These are phyloP conservation scores for Yamadazyma conglobata DNA, from an alignment of 1,139 yeast species.

Conservation along the genomic window DNA sequence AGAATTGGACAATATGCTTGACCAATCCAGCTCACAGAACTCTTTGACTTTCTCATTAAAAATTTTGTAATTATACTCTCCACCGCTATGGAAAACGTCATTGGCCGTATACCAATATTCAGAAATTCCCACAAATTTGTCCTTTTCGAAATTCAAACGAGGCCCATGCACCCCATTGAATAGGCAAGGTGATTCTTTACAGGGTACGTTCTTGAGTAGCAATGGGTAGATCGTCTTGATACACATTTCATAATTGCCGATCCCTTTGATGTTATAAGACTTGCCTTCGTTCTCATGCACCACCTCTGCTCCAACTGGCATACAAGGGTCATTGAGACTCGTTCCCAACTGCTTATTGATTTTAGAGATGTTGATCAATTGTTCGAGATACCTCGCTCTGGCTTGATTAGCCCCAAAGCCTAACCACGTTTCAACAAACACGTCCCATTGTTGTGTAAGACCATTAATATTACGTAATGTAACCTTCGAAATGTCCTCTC, in stretches of 20 bases:
- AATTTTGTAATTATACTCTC: conserved; percentile 61
- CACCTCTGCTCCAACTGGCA: conserved; percentile 57
- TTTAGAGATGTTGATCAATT: conserved; percentile 32
- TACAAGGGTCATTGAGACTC: conserved; percentile 61
- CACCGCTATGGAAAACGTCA: conserved; percentile 75
- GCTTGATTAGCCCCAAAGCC: conserved; percentile 88
- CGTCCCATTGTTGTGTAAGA: conserved; percentile 59
- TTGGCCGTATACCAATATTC: conserved; percentile 88
- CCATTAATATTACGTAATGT: conserved; percentile 60
- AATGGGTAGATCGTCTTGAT: conserved; percentile 66
- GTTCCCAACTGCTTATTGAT: conserved; percentile 16
- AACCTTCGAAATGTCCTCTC: conserved; percentile 60
- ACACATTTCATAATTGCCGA: conserved; percentile 69
- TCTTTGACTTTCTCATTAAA: conserved; percentile 59
- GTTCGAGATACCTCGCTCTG: conserved; percentile 57
- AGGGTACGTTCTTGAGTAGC: conserved; percentile 66
- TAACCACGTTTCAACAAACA: conserved; percentile 78
- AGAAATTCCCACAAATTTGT: conserved; percentile 73
- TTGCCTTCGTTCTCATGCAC: conserved; percentile 39
- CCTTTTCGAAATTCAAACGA: conserved; percentile 61
- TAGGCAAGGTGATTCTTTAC: conserved; percentile 68
- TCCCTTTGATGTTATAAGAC: conserved; percentile 52
- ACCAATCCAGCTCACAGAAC: conserved; percentile 70
- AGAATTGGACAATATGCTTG: conserved; percentile 44
- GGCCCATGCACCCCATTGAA: conserved; percentile 85